Conservation (phyloP, 352 stramenopile genomes). For the Phytopythium chamaehyphon region DNA sequence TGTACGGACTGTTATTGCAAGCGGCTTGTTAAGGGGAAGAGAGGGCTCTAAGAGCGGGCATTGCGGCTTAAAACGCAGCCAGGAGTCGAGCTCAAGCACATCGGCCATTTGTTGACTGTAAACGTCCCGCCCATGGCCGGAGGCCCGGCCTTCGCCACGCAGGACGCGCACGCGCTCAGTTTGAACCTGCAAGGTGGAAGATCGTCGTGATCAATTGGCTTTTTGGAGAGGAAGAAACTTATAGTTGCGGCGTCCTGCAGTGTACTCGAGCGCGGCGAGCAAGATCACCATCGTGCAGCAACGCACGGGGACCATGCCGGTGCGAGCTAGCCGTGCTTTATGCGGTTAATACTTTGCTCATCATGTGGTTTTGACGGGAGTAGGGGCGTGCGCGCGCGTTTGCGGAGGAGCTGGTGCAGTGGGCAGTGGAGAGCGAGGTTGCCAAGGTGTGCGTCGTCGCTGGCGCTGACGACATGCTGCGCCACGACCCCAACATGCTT, state of each 20-base stretch:
- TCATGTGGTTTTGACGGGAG: slow-evolving; percentile 2
- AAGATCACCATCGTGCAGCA: slow-evolving; percentile 79
- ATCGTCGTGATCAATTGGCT: too few species aligned
- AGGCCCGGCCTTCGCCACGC: slow-evolving; percentile 41
- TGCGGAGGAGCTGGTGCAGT: slow-evolving; percentile 47
- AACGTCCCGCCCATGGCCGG: slow-evolving; percentile 60
- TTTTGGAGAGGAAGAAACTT: too few species aligned
- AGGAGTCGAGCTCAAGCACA: slow-evolving; percentile 33
- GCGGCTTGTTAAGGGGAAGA: not conserved
- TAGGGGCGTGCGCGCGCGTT: slow-evolving; percentile 56
- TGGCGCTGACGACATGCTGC: slow-evolving; percentile 79
- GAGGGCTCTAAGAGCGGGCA: slow-evolving; percentile 8
- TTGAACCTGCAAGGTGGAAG: slow-evolving; percentile 80
- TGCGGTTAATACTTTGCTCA: slow-evolving; percentile 5
- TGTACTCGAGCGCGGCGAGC: slow-evolving; percentile 56
- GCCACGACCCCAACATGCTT: slow-evolving; percentile 72
- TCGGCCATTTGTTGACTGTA: slow-evolving; percentile 61
- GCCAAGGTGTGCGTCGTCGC: slow-evolving; percentile 49
- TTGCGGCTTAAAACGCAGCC: slow-evolving; percentile 10
- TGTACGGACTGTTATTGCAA: slow-evolving; percentile 19
- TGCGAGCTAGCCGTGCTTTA: too few species aligned
- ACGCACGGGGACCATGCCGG: slow-evolving; percentile 43
- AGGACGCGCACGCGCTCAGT: slow-evolving; percentile 43
- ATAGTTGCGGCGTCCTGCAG: slow-evolving; percentile 20
- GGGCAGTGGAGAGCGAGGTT: slow-evolving; percentile 38